Conservation (phyloP, 352 stramenopile species). For the Pythium rishiriense region DNA sequence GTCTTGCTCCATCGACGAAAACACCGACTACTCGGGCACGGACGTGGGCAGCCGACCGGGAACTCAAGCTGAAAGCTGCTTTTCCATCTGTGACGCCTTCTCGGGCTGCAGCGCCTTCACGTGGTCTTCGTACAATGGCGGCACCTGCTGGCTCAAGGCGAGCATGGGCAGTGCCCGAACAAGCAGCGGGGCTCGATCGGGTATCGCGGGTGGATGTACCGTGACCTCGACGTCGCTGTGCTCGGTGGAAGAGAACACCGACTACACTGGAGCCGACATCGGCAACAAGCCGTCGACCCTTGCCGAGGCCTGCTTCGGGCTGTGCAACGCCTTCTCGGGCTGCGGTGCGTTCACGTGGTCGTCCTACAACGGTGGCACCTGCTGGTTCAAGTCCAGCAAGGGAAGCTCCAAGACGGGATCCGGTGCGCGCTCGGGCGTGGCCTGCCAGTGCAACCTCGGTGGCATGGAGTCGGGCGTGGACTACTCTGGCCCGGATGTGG, state of each 20-base stretch:
- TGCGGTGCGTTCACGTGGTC: slow-evolving; percentile 27
- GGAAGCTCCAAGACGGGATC: background rate
- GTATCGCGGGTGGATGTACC: slow-evolving; percentile 1
- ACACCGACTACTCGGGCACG: slow-evolving; percentile 6
- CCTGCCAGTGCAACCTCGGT: slow-evolving; percentile 16
- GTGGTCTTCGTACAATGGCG: slow-evolving; percentile 30
- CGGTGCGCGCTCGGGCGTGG: slow-evolving; percentile 2
- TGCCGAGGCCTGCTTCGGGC: slow-evolving; percentile 3
- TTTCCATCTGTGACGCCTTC: slow-evolving; percentile 1
- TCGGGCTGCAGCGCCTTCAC: slow-evolving; percentile 25
- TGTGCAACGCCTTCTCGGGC: slow-evolving; percentile 1
- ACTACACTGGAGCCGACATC: slow-evolving; percentile 8
- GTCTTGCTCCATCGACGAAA: slow-evolving; percentile 9
- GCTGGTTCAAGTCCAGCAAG: slow-evolving; percentile 27
- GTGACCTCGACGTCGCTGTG: background rate
- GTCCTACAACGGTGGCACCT: slow-evolving; percentile 30
- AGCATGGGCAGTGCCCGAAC: background rate
- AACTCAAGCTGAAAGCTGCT: slow-evolving; percentile 1
- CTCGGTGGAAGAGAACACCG: background rate
- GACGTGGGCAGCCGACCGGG: slow-evolving; percentile 9
- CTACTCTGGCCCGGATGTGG: slow-evolving; percentile 23
- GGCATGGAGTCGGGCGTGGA: slow-evolving; percentile 16
- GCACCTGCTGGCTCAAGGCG: slow-evolving; percentile 33
- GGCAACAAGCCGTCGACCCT: background rate
- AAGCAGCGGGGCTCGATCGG: slow-evolving; percentile 10